phyloP scores from a whole-genome alignment of 2,329 filamentous ascomycete genomes.

The Cercospora sesami region DNA sequence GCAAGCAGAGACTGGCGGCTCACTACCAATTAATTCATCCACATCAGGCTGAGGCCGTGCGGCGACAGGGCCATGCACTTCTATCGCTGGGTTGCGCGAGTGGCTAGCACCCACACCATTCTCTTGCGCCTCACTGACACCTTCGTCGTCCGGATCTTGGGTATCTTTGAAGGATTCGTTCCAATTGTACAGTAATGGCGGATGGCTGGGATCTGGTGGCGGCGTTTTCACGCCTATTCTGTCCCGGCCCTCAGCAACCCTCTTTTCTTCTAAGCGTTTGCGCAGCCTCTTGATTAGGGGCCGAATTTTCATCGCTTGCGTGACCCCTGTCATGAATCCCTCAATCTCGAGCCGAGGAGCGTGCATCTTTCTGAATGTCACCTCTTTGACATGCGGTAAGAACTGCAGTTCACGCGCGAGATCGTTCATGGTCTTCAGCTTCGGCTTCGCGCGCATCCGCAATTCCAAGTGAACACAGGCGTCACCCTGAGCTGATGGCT shows the following conservation, averaged over 20 bases:
- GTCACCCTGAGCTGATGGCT: not conserved
- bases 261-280: constrained; percentile 5
- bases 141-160: not conserved
- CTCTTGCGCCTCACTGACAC: not conserved
- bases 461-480: constrained; percentile 9
- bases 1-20: not conserved
- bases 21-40: not conserved
- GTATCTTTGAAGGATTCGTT: not conserved
- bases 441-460: constrained; percentile 10
- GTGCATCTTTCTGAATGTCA: constrained; percentile 13
- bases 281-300: constrained; percentile 8
- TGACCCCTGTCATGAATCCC: constrained; percentile 12
- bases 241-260: not conserved
- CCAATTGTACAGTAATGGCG: not conserved
- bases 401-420: constrained; percentile 17
- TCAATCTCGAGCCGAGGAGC: constrained; percentile 14
- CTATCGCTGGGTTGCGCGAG: not conserved
- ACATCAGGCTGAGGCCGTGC: not conserved
- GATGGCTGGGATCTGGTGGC: not conserved
- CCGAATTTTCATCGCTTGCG: constrained; percentile 13
- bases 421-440: constrained; percentile 12
- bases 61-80: not conserved
- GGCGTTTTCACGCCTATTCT: not conserved
- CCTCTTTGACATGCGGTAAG: constrained; percentile 17
- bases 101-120: not conserved